Evolutionary conservation across 2,329 filamentous ascomycete genomes (phyloP), one percentile per base, ranked within the genome.

Genomic region (Aspergillus floridensis): DNA sequence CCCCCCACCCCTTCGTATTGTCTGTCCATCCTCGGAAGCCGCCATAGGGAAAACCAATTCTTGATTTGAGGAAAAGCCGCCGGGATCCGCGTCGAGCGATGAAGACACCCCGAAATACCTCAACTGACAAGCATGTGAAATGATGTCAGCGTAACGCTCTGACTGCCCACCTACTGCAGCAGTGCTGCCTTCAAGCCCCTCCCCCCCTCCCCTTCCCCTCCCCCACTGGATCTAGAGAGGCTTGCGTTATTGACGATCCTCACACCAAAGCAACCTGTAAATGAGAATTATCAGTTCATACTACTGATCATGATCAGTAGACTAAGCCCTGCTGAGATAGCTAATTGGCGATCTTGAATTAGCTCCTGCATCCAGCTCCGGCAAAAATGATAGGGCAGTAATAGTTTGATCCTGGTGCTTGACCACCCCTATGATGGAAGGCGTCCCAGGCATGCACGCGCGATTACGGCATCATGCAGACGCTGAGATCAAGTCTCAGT

Each of bases 401-500:
- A 67, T 63, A 35, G 49, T 64, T 68, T 63, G 26, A 63, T 61
- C 62, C 59, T 61, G 53, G 47, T 67, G 63, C 68, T 68, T 68
- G 56, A 22, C 51, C 53, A 58, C 57, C 59, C 59, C 26, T 7
- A 57, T 41, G 35, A 47, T 53, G 32, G 32, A 44, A 44, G 48
- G 49, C 54, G 61, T 53, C 48, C 54, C 49, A 57, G 53, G 35
- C 26, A 51, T 54, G 58, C 55, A 63, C 58, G 56, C 56, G 58
- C 47, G 47, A 73, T 73, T 65, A 67, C 67, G 62, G 50, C 65
- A 65, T 65, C 55, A n/a, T 65, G 64, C 68, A 69, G 63, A 50
- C 26, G 59, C 58, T 51, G 48, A 59, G 32, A 41, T 32, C 41
- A 26, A 47, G 44, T 31, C 16, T 3, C 24, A 10, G n/a, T n/a